A percentile compares a stretch with the other conserved stretches of the same genome.
These are phyloP conservation scores for Penicillium coprophilum DNA, from an alignment of 495 filamentous ascomycete genomes.

Conservation along the genomic window DNA sequence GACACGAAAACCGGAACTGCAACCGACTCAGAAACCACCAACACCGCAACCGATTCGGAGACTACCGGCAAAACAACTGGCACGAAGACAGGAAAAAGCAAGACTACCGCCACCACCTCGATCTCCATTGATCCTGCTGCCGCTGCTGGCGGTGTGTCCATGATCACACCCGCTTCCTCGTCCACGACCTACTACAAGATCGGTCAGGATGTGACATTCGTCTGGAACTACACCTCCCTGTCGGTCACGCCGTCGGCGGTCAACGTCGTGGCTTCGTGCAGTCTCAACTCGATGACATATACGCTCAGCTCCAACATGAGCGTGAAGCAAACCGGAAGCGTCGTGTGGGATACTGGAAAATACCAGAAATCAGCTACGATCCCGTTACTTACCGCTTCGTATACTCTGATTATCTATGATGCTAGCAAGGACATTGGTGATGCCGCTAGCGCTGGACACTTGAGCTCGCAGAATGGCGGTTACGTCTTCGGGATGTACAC, in stretches of 20 bases:
- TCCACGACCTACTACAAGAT: slow-evolving; percentile 82
- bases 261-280: slow-evolving; percentile 81
- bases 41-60: slow-evolving; percentile 16
- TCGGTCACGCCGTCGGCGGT: slow-evolving; percentile 72
- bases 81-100: slow-evolving; percentile 29
- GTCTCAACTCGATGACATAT: slow-evolving; percentile 61
- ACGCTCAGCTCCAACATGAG: slow-evolving; percentile 66
- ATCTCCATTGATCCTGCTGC: slow-evolving; percentile 58
- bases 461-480: slow-evolving; percentile 59
- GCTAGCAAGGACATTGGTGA: slow-evolving; percentile 60
- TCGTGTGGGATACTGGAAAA: slow-evolving; percentile 77
- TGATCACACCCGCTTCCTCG: slow-evolving; percentile 69
- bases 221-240: slow-evolving; percentile 94
- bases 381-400: slow-evolving; percentile 68
- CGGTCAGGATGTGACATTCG: slow-evolving; percentile 79
- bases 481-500: slow-evolving; percentile 83
- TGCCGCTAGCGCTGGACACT: slow-evolving; percentile 66
- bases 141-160: slow-evolving; percentile 71
- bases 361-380: slow-evolving; percentile 62
- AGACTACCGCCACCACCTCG: slow-evolving; percentile 35
- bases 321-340: slow-evolving; percentile 52
- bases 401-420: slow-evolving; percentile 85
- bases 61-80: slow-evolving; percentile 24
- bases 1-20: slow-evolving; percentile 27
- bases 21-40: slow-evolving; percentile 14